These are phyloP conservation scores for Candida ortonii DNA, from an alignment of 805 yeast genomes.

Conservation along the genomic window DNA sequence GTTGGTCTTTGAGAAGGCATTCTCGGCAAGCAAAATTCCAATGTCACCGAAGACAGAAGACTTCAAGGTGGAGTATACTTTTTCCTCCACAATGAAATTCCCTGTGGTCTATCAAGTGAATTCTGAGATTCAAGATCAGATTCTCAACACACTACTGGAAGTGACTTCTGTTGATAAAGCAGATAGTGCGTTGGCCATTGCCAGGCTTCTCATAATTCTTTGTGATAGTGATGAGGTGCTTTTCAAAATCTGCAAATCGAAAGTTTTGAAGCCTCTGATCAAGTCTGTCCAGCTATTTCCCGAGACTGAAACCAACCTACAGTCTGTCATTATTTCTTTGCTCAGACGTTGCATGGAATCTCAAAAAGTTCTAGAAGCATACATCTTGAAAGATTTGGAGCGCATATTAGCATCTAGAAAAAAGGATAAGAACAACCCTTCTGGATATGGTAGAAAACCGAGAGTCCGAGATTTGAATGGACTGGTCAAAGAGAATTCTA, in stretches of 20 bases:
- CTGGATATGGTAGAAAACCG: conserved; percentile 8
- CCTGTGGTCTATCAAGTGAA: conserved; percentile 23
- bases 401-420: conserved; percentile 35
- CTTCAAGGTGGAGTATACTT: conserved; percentile 14
- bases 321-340: conserved; percentile 49
- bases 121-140: conserved; percentile 21
- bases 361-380: conserved; percentile 42
- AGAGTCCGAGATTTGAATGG: conserved; percentile 44
- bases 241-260: conserved; percentile 42
- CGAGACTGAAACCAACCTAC: conserved; percentile 38
- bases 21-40: conserved; percentile 54
- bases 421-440: conserved; percentile 11
- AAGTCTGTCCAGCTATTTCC: conserved; percentile 37
- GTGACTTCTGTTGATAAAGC: conserved; percentile 40
- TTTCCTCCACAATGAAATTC: conserved; percentile 17
- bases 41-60: conserved; percentile 43
- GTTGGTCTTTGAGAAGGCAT: conserved; percentile 50
- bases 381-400: conserved; percentile 51
- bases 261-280: conserved; percentile 47
- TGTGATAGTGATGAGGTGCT: conserved; percentile 45
- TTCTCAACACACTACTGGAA: conserved; percentile 45
- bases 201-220: conserved; percentile 54
- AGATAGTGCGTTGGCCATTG: conserved; percentile 49
- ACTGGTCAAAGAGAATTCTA: conserved; percentile 48
- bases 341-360: conserved; percentile 72